Evolutionary conservation across 371 early-diverging fungal species (phyloP).

Genomic region (Apophysomyces elegans): DNA sequence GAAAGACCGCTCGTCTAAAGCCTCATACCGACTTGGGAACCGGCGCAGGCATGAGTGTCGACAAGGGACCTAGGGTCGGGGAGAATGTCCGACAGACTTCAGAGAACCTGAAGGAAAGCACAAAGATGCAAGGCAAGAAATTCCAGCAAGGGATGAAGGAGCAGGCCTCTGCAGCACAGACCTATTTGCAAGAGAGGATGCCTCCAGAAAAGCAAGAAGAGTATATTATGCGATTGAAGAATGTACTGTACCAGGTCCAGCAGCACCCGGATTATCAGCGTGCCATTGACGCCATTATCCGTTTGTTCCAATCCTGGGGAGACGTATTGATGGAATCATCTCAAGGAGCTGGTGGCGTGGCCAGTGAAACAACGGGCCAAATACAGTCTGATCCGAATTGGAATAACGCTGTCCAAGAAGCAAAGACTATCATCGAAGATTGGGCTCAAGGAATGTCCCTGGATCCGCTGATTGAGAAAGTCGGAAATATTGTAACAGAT

Average conservation of each 20-base stretch:
- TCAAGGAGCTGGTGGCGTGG: slow-evolving; percentile 9
- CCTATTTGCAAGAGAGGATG: slow-evolving; percentile 35
- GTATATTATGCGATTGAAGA: slow-evolving; percentile 47
- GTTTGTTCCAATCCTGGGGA: slow-evolving; percentile 44
- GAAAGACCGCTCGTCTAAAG: neutral
- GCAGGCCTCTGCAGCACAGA: slow-evolving; percentile 15
- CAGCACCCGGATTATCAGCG: slow-evolving; percentile 55
- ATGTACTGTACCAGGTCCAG: slow-evolving; percentile 52
- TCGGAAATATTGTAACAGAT: slow-evolving; percentile 37
- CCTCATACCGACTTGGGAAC: slow-evolving; percentile 1
- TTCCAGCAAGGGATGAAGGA: slow-evolving; percentile 18
- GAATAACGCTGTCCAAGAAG: slow-evolving; percentile 41
- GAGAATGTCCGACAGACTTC: neutral
- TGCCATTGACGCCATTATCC: slow-evolving; percentile 49
- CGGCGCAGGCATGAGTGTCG: neutral
- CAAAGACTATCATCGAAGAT: slow-evolving; percentile 55
- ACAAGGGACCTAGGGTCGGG: neutral
- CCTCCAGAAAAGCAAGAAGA: slow-evolving; percentile 49
- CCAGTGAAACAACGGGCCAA: slow-evolving; percentile 16
- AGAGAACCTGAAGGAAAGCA: slow-evolving; percentile 11
- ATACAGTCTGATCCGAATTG: slow-evolving; percentile 34
- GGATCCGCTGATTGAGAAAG: slow-evolving; percentile 42
- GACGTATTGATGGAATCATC: slow-evolving; percentile 29
- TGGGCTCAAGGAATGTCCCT: slow-evolving; percentile 59
- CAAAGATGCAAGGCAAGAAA: slow-evolving; percentile 13